Base-by-base conservation (phyloP, 441 rosid genomes). In the Erodium texanum region DNA sequence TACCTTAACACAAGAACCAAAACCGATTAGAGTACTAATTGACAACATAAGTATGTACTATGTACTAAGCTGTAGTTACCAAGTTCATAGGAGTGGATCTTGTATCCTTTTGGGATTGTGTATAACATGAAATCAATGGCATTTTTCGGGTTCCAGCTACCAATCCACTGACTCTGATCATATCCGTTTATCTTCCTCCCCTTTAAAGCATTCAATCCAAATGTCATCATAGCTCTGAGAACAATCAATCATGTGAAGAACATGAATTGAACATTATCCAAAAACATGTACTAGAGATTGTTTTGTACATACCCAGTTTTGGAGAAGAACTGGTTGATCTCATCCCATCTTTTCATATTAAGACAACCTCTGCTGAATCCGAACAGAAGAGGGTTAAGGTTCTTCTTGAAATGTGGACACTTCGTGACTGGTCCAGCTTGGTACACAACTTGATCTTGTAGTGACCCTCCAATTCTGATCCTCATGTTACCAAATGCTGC, bases 21-120 rank as follows among this genome's bases (percentile, higher is more conserved):
- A 11, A n/a, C n/a, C n/a, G n/a, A n/a, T n/a, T n/a, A n/a, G n/a
- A n/a, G n/a, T n/a, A n/a, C n/a, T n/a, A n/a, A n/a, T 10, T 10
- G 62, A 23, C 15, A 14, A 70, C 7, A 15, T 19, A 2, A 68
- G 23, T 14, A 70, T 3, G 59, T 12, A 48, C 66, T 12, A 41
- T 10, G 22, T 54, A n/a, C 45, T 67, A 8, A 27, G 29, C 4
- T 27, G 1, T 4, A 27, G n/a, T n/a, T 76, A 85, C 90, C 90
- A 3, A 86, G 63, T 75, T 88, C 91, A 36, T 82, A 88, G 2
- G 91, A 83, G 18, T 88, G 86, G 32, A 88, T 83, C 34, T 77
- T 76, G 76, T 88, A 78, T 68, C 87, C 94, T 71, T 81, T 88
- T 0, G 77, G 66, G 54, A 70, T 20, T 0, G 87, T 73, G 48